Base-by-base conservation (phyloP, 1,284 basidiomycete genomes). In the Fomitopsis palustris region DNA sequence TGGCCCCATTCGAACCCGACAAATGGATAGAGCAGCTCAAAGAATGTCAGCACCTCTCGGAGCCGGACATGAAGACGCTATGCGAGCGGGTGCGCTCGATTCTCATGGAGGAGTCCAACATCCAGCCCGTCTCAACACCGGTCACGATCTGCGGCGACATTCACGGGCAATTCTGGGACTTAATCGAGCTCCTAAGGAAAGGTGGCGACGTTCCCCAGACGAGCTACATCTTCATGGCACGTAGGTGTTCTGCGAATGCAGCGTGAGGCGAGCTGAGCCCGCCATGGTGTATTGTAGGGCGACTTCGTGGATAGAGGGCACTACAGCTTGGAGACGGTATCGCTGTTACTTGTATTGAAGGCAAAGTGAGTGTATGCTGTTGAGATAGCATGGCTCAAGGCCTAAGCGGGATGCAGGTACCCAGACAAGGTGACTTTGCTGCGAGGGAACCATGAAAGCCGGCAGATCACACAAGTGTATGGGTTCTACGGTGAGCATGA, bases 301-400 rank as follows among this genome's bases (percentile, higher is more conserved):
- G 96, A 98, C 75, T 98, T 98, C 75, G 96, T 98, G 38, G 96
- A 98, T 77, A 82, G 96, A 62, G 96, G 96, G 12, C 95, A 97
- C 74, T 98, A 98, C 72, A 95, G 90, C 69, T 76, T 98, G n/a
- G 96, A 98, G 76, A 98, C 96, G 0, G 88, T 98, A 9, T 96
- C 95, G 12, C 75, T 98, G 58, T 73, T 98, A 43, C 77, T 98
- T 60, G 93, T 90, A 0, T 80, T 96, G 62, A 98, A 98, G 75
- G 96, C 95, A 49, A 84, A 93, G 93, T 92, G 67, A 69, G 45
- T 27, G 27, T 17, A 7, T n/a, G 53, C 12, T 12, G 27, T 16
- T 16, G 23, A 5, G 35, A 38, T 21, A 17, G 23, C 7, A 33
- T 21, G 29, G 43, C 45, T 37, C 14, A 14, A 51, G 1, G 33